Base-by-base conservation (phyloP, 2,329 filamentous ascomycete genomes). In the Phialophora tarda region DNA sequence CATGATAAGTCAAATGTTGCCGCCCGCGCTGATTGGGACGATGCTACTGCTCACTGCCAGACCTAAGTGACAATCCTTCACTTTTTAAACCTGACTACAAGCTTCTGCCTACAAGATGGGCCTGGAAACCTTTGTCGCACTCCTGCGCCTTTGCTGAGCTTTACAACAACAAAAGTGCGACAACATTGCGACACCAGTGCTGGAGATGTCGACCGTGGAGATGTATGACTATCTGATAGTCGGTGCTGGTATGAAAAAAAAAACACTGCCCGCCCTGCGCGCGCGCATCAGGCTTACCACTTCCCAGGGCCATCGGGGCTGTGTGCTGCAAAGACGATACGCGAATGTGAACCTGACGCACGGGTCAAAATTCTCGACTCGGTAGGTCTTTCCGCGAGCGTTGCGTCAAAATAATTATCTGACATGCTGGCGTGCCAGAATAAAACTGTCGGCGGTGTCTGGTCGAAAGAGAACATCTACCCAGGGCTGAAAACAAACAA, bases 401-500 rank as follows among this genome's bases (percentile, higher is more conserved):
- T n/a, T 21, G 1, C 32, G 32, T 34, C 32, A 34, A 34, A 34
- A 34, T 12, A 4, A 23, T 23, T 50, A 41, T 12, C 58, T 53
- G 28, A 53, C 48, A 32, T 32, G 17, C 8, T 24, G 21, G 17
- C 10, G 12, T 32, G 6, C 28, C 51, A 71, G 70, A 71, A 71
- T 54, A 67, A 66, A 34, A 69, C 71, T 4, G 26, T 73, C 21
- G 91, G 91, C 0, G 91, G 91, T 4, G 87, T 88, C 17, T 93
- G 90, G 91, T 85, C 88, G 14, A 81, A 86, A 64, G 80, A 89
- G 50, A 84, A 89, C 1, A 77, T 92, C 0, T 82, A 93, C 75
- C 85, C 87, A 0, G 87, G 86, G 1, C 82, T 94, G 53, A 89
- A 87, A 73, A 88, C 86, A 61, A 93, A 94, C 77, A 93, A 93